Percentiles rank a stretch among this genome's conserved stretches.
Evolutionary conservation across 306 rosid genomes (phyloP).

Genomic region (Lathyrus oleraceus): DNA sequence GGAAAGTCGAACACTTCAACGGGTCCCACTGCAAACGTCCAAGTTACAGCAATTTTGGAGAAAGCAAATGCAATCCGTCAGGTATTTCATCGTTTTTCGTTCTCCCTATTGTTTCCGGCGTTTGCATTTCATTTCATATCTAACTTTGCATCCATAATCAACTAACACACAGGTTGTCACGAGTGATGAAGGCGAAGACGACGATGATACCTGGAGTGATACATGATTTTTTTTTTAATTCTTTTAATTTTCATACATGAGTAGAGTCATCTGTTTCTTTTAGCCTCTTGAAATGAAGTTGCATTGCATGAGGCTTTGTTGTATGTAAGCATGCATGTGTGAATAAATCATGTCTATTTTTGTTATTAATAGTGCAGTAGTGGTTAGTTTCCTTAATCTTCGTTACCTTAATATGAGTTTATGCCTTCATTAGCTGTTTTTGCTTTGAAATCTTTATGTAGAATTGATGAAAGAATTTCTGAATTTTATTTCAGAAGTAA

Average conservation of each 20-base stretch:
- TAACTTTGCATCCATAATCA: conserved; percentile 18
- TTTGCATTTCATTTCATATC: conserved; percentile 20
- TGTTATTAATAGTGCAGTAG: conserved; percentile 54
- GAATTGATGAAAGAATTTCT: not conserved
- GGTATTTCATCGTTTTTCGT: conserved; percentile 47
- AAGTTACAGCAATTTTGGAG: conserved; percentile 93
- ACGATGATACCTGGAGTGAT: conserved; percentile 78
- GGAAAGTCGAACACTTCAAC: conserved; percentile 50
- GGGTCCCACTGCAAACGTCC: conserved; percentile 56
- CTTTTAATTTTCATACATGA: conserved; percentile 33
- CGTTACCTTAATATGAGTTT: conserved; percentile 6
- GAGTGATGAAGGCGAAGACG: conserved; percentile 85
- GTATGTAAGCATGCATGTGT: conserved; percentile 45
- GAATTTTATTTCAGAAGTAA: too few species aligned
- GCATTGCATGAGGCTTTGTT: conserved; percentile 47
- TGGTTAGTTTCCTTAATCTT: conserved; percentile 39
- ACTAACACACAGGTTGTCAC: conserved; percentile 76
- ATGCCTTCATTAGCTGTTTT: not conserved
- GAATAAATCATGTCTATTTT: conserved; percentile 51
- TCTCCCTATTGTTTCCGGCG: not conserved
- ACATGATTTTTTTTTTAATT: conserved; percentile 40
- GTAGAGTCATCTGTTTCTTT: not conserved
- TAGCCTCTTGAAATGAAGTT: conserved; percentile 39
- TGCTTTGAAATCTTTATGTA: not conserved
- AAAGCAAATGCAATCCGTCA: conserved; percentile 96